Evolutionary conservation across 139 green algal species (phyloP), one percentile per base, ranked within the genome.

Genomic region (Dunaliella sp.): DNA sequence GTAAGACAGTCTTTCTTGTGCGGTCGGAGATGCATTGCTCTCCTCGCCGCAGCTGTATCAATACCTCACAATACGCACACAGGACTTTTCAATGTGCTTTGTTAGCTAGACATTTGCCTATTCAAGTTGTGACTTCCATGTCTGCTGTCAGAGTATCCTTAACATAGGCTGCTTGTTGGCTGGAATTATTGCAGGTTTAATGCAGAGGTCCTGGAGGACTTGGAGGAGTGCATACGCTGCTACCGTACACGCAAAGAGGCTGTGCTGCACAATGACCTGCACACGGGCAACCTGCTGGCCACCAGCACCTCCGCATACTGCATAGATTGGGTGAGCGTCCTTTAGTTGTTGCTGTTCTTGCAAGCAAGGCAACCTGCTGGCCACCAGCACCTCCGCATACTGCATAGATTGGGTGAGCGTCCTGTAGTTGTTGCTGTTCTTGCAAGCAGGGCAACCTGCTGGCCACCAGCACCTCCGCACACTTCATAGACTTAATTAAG

Each of bases 401-500:
- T 83, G 91, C 0, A 92, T 93, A 58, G 90, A 93, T 77, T 93
- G 87, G 78, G 33, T 65, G 16, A 65, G 48, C 78, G 26, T n/a
- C n/a, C n/a, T n/a, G n/a, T n/a, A n/a, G n/a, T n/a, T n/a, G n/a
- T n/a, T n/a, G n/a, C n/a, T n/a, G n/a, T n/a, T n/a, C n/a, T n/a
- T n/a, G n/a, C n/a, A n/a, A n/a, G n/a, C n/a, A n/a, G 38, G 90
- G 90, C 35, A 93, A 93, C 80, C 36, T 93, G 21, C 79, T 93
- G 83, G 87, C 88, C 16, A 59, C 76, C 2, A 3, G 28, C 37
- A 87, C n/a, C 72, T 38, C 76, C 0, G 16, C 88, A 34, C 86
- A 87, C 48, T 83, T 90, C 0, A 92, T 93, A 58, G 90, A 93
- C 77, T 93, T n/a, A n/a, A n/a, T n/a, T n/a, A n/a, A n/a, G n/a